Conservation (phyloP, 2,329 filamentous ascomycete species). For the Akanthomyces muscarius region DNA sequence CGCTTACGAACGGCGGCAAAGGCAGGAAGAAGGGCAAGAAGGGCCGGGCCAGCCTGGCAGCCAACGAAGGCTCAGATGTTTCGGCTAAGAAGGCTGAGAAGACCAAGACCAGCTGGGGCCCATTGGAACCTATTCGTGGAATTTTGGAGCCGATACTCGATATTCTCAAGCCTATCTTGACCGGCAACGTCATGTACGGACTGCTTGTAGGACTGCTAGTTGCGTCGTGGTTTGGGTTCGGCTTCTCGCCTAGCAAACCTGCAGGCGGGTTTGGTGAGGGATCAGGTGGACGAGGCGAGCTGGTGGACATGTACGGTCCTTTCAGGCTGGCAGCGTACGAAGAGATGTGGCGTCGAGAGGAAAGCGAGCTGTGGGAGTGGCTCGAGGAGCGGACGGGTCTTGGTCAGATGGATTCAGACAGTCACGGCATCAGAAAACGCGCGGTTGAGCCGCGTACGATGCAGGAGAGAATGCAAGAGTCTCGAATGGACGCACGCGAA, state of each 20-base stretch:
- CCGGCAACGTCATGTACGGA: constrained; percentile 71
- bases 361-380: constrained; percentile 90
- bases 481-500: constrained; percentile 66
- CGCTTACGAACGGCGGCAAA: constrained; percentile 47
- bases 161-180: constrained; percentile 67
- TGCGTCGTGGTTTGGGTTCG: constrained; percentile 68
- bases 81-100: constrained; percentile 38
- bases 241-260: constrained; percentile 40
- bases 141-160: constrained; percentile 67
- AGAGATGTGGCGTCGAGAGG: constrained; percentile 85
- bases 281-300: constrained; percentile 3
- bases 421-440: constrained; percentile 38
- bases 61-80: constrained; percentile 37
- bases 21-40: constrained; percentile 61
- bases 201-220: constrained; percentile 70
- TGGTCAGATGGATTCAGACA: constrained; percentile 49
- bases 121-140: constrained; percentile 72
- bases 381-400: constrained; percentile 80
- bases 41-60: constrained; percentile 42
- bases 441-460: constrained; percentile 52
- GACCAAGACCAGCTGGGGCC: constrained; percentile 62
- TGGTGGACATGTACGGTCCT: constrained; percentile 37
- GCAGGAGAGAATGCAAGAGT: constrained; percentile 55
- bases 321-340: constrained; percentile 81
- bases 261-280: constrained; percentile 34